Conservation (phyloP, 1,139 yeast genomes). For the Debaryomycetaceae sp. region DNA sequence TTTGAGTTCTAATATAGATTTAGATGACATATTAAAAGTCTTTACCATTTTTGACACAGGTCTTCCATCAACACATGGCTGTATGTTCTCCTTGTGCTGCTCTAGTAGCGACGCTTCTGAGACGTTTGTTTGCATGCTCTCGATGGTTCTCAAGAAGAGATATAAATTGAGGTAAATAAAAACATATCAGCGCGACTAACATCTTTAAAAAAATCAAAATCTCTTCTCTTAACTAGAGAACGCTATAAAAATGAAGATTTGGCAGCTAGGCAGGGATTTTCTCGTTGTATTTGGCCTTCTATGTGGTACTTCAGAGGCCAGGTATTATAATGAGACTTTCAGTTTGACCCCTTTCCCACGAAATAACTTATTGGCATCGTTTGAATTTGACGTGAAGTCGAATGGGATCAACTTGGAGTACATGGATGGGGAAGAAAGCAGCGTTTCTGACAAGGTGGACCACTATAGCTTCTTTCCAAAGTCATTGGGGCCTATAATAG, state of each 20-base stretch:
- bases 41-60: constrained; percentile 59
- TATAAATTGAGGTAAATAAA: neutral
- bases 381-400: constrained; percentile 63
- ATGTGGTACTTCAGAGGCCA: neutral
- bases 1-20: constrained; percentile 19
- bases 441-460: constrained; percentile 17
- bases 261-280: neutral
- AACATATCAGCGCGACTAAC: neutral
- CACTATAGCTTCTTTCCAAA: constrained; percentile 80
- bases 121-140: constrained; percentile 6
- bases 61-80: constrained; percentile 67
- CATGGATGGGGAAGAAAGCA: constrained; percentile 15
- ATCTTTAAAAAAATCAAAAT: neutral
- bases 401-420: constrained; percentile 30
- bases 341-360: constrained; percentile 66
- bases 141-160: neutral
- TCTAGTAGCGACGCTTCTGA: constrained; percentile 56
- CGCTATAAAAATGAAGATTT: neutral
- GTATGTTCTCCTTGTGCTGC: constrained; percentile 75
- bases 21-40: constrained; percentile 27
- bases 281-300: neutral
- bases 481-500: constrained; percentile 74
- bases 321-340: constrained; percentile 54
- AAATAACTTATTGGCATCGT: constrained; percentile 64
- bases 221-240: neutral